Conservation (phyloP, 768 basidiomycete genomes). For the Psilocybe azurescens region DNA sequence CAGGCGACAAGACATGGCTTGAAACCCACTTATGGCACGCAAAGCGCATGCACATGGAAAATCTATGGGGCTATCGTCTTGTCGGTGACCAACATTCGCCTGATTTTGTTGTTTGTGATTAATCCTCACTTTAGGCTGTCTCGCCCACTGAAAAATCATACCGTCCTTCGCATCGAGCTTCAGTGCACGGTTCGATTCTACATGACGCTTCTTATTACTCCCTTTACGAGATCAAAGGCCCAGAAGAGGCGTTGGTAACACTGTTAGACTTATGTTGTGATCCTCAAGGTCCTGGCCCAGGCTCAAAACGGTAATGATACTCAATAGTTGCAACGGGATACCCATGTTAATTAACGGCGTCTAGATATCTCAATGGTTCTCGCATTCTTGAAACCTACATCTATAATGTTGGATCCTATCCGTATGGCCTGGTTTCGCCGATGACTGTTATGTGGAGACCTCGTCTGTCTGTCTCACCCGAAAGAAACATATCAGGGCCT, state of each 20-base stretch:
- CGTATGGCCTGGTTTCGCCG: constrained; percentile 73
- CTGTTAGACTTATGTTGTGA: constrained; percentile 66
- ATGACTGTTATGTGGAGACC: constrained; percentile 78
- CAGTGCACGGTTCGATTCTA: constrained; percentile 82
- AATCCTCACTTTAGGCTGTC: constrained; percentile 56
- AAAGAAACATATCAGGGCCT: neutral
- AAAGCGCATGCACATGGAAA: constrained; percentile 95
- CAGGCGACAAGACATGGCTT: constrained; percentile 90
- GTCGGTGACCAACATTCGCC: constrained; percentile 39
- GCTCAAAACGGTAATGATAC: constrained; percentile 57
- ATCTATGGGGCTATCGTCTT: constrained; percentile 90
- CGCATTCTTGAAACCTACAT: constrained; percentile 70
- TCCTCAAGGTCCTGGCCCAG: constrained; percentile 63
- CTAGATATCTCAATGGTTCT: constrained; percentile 69
- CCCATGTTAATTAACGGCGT: neutral
- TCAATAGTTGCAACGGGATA: neutral
- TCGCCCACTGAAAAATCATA: constrained; percentile 92
- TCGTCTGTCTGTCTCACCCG: constrained; percentile 18
- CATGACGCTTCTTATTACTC: constrained; percentile 91
- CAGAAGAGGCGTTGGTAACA: constrained; percentile 54
- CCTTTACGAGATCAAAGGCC: constrained; percentile 75
- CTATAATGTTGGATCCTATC: constrained; percentile 69
- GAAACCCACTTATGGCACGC: constrained; percentile 98
- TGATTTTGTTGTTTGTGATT: neutral
- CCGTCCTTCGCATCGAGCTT: constrained; percentile 89